Base-by-base conservation (phyloP, 345 rosid genomes). In the Clausena lansium region DNA sequence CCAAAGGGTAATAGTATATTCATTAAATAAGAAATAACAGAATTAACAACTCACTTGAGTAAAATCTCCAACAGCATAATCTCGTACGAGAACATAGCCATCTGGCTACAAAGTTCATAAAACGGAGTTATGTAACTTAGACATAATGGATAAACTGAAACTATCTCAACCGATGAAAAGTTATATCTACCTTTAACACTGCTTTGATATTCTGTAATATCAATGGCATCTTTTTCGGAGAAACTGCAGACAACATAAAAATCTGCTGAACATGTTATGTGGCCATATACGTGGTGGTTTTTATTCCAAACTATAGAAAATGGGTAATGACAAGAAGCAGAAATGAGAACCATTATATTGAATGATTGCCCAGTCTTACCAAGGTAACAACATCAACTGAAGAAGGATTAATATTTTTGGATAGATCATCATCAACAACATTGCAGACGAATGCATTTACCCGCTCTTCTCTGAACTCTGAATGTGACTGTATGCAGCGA, bases 211-310 rank as follows among this genome's bases (percentile, higher is more conserved):
- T 89, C 74, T 71, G 78, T 66, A 87, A 69, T 36, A 84, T 83
- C 47, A 76, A 20, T 17, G 87, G 82, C 93, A 90, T 90, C 76
- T 81, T 85, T 55, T 81, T 81, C 57, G 91, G 90, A 57, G 89
- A 87, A 75, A 90, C 91, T 85, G 91, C 89, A 81, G 90, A 86
- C 73, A 86, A 62, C 82, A 84, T 81, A 84, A 90, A 90, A 75
- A 88, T 82, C 91, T 90, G 84, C 82, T 63, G 64, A 79, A 77
- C 76, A 35, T 65, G 81, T 77, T 75, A 80, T 67, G 55, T 52
- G 45, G 62, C 68, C 13, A 20, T 24, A 38, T 67, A 13, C 15
- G 0, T 9, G n/a, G 4, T 73, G 47, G 60, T 13, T 6, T 58
- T 39, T 54, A 39, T 4, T 24, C 5, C 9, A 2, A 84, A 72